Evolutionary conservation across 768 basidiomycete genomes (phyloP).

Genomic region (Obba rivulosa): DNA sequence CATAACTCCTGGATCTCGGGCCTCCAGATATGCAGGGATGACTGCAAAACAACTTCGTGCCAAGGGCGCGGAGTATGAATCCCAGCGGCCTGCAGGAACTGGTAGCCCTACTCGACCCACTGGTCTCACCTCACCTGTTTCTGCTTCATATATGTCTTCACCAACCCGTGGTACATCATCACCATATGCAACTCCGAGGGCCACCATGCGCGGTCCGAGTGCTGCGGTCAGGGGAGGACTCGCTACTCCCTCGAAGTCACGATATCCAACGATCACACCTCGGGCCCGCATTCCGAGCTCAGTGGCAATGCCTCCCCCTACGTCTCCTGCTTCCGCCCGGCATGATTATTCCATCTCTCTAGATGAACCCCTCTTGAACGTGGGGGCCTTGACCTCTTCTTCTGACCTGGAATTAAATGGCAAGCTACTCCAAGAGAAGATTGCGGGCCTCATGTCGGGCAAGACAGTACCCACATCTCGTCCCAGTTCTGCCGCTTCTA

Average conservation of each 20-base stretch:
- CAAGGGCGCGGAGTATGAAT: slow-evolving; percentile 12
- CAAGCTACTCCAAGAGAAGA: slow-evolving; percentile 44
- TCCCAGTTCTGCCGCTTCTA: slow-evolving; percentile 30
- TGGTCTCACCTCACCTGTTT: slow-evolving; percentile 14
- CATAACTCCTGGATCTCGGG: slow-evolving; percentile 80
- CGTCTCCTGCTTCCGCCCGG: slow-evolving; percentile 46
- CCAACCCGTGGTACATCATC: slow-evolving; percentile 36
- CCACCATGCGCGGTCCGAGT: slow-evolving; percentile 32
- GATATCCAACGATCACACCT: slow-evolving; percentile 42
- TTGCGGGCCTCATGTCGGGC: slow-evolving; percentile 37
- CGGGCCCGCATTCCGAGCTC: slow-evolving; percentile 64
- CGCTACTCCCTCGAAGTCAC: slow-evolving; percentile 33
- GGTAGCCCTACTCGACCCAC: slow-evolving; percentile 17
- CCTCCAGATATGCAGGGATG: slow-evolving; percentile 79
- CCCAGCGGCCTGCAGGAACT: slow-evolving; percentile 11
- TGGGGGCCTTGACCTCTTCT: slow-evolving; percentile 8
- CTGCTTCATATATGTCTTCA: slow-evolving; percentile 23
- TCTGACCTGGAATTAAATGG: slow-evolving; percentile 35
- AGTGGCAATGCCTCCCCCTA: slow-evolving; percentile 79
- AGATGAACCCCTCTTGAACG: slow-evolving; percentile 23
- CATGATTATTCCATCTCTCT: slow-evolving; percentile 27
- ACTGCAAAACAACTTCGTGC: slow-evolving; percentile 74
- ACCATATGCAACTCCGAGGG: slow-evolving; percentile 66
- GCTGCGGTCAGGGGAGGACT: slow-evolving; percentile 36
- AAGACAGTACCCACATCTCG: slow-evolving; percentile 29